These are phyloP conservation scores for Stenogyne calaminthoides DNA, from an alignment of 305 asterid species.

Conservation along the genomic window DNA sequence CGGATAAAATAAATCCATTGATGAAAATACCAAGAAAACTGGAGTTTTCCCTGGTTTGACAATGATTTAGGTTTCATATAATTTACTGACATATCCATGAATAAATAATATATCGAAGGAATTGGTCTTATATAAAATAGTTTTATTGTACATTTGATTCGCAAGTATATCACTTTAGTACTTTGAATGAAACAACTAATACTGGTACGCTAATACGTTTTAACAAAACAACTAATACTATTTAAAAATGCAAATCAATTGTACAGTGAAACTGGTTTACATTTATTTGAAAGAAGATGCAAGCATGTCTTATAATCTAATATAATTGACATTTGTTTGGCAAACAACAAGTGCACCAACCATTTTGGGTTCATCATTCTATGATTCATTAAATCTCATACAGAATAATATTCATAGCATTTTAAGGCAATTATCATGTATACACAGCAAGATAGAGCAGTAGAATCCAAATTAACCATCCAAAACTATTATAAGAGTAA, in stretches of 20 bases:
- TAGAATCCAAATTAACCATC: background rate
- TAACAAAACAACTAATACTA: no score
- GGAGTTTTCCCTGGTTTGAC: no score
- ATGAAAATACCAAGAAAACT: background rate
- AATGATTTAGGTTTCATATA: no score
- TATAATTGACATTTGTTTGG: background rate
- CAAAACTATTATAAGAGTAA: conserved; percentile 1
- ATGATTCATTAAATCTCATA: conserved; percentile 14
- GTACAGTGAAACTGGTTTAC: no score
- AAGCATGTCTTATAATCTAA: conserved; percentile 9
- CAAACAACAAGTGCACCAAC: conserved; percentile 18
- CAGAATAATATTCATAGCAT: conserved; percentile 12
- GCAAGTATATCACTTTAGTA: no score
- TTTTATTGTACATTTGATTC: no score
- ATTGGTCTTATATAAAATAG: no score
- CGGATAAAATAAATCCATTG: background rate
- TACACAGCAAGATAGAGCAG: conserved; percentile 16
- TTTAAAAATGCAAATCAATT: no score
- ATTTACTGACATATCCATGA: no score
- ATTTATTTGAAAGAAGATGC: background rate
- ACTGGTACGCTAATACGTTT: no score
- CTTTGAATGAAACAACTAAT: no score
- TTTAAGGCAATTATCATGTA: conserved; percentile 24
- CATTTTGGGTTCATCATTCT: conserved; percentile 7
- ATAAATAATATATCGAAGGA: no score